Conservation (phyloP, 495 filamentous ascomycete genomes). For the Aspergillus mulundensis region DNA sequence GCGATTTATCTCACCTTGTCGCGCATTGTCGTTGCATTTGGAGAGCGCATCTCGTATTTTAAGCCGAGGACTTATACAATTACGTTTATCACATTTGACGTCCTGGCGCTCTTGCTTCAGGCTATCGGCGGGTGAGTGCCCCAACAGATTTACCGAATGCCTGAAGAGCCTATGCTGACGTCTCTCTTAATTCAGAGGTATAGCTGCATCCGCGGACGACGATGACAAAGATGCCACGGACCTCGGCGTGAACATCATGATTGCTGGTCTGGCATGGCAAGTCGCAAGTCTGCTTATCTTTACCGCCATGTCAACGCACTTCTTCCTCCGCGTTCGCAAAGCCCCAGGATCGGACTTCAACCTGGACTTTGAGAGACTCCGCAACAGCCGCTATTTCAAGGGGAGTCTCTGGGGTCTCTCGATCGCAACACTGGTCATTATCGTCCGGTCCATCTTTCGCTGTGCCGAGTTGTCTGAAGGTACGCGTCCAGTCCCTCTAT, state of each 20-base stretch:
- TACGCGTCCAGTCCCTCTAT: too few species aligned
- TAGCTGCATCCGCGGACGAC: constrained; percentile 44
- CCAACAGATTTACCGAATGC: too few species aligned
- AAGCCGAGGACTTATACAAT: constrained; percentile 49
- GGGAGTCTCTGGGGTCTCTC: constrained; percentile 29
- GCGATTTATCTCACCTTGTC: constrained; percentile 57
- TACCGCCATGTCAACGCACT: constrained; percentile 48
- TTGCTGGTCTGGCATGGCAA: constrained; percentile 52
- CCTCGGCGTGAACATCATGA: constrained; percentile 50
- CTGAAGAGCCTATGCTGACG: too few species aligned
- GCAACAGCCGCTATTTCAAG: background rate
- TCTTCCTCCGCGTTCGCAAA: constrained; percentile 37
- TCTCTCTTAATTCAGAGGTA: too few species aligned
- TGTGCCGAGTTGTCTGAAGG: constrained; percentile 54
- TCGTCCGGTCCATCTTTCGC: constrained; percentile 59
- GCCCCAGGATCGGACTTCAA: background rate
- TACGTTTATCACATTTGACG: constrained; percentile 51
- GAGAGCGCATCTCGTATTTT: constrained; percentile 43
- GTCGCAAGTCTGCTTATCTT: constrained; percentile 51
- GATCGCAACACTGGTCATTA: constrained; percentile 53
- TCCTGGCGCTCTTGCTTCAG: constrained; percentile 54
- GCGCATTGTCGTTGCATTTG: constrained; percentile 49
- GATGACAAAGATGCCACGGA: constrained; percentile 22
- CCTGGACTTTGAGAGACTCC: background rate
- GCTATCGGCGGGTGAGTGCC: constrained; percentile 53